Conservation (phyloP, 1,284 basidiomycete species). For the Leccinum angustisporum region DNA sequence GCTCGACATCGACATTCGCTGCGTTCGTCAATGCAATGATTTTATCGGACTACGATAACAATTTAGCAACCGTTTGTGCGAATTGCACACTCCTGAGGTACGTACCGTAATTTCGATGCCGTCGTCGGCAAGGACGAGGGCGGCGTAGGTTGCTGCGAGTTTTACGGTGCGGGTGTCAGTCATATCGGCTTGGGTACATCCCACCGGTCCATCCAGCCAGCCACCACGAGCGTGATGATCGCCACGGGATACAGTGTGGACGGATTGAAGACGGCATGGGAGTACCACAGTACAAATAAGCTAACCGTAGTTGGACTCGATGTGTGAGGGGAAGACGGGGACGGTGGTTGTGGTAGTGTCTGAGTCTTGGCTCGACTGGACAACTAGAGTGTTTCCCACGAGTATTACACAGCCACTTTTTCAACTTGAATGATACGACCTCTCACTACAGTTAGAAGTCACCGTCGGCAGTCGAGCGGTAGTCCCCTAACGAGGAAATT, state of each 20-base stretch:
- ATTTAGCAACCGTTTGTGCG: background rate
- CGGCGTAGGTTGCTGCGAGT: constrained; percentile 88
- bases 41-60: constrained; percentile 78
- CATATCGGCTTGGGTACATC: background rate
- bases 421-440: too few species aligned
- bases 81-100: constrained; percentile 31
- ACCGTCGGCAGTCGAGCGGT: too few species aligned
- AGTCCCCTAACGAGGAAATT: too few species aligned
- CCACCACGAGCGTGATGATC: background rate
- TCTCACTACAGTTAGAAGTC: too few species aligned
- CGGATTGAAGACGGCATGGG: background rate
- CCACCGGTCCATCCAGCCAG: background rate
- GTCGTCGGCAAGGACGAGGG: constrained; percentile 96
- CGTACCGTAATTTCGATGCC: constrained; percentile 88
- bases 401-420: too few species aligned
- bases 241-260: background rate
- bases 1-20: constrained; percentile 86
- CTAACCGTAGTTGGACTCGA: background rate
- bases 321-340: background rate
- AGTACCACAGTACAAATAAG: background rate
- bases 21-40: constrained; percentile 81
- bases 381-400: too few species aligned
- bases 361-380: too few species aligned
- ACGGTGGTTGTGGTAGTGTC: background rate
- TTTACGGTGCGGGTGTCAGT: constrained; percentile 46